These are phyloP conservation scores for Thelephora ganbajun DNA, from an alignment of 768 basidiomycete genomes.

Conservation along the genomic window DNA sequence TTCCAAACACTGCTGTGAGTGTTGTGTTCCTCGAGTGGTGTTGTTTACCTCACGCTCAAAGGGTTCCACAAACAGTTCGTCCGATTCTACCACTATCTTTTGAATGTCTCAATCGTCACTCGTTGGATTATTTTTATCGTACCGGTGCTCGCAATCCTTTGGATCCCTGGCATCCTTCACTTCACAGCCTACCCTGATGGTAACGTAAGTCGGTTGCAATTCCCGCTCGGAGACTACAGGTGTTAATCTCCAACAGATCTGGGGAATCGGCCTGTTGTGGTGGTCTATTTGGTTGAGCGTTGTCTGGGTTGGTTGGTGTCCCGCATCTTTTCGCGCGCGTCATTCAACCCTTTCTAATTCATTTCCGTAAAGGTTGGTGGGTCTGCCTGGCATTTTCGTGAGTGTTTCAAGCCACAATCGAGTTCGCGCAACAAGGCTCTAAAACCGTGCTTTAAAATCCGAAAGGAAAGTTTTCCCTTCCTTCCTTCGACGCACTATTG, in stretches of 20 bases:
- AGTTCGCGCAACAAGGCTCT: slow-evolving; percentile 19
- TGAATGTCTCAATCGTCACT: slow-evolving; percentile 64
- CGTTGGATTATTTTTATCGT: slow-evolving; percentile 73
- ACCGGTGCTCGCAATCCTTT: slow-evolving; percentile 49
- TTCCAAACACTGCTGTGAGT: slow-evolving; percentile 40
- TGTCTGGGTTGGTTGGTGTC: slow-evolving; percentile 51
- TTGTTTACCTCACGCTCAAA: no score
- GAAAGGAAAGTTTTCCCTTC: slow-evolving; percentile 16
- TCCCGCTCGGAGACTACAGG: slow-evolving; percentile 4
- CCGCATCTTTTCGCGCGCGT: background rate
- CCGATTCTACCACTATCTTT: slow-evolving; percentile 56
- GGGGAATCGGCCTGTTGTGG: slow-evolving; percentile 49
- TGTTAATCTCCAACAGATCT: slow-evolving; percentile 24
- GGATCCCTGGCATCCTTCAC: slow-evolving; percentile 67
- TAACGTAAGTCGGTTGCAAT: slow-evolving; percentile 22
- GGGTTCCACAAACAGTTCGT: slow-evolving; percentile 27
- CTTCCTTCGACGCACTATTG: slow-evolving; percentile 49
- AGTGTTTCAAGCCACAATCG: slow-evolving; percentile 13
- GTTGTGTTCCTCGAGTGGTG: no score
- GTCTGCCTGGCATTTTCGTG: slow-evolving; percentile 50
- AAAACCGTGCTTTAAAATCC: no score
- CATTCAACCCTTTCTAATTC: background rate
- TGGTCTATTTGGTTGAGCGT: slow-evolving; percentile 82
- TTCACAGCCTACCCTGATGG: slow-evolving; percentile 38
- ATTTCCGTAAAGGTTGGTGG: slow-evolving; percentile 56